Base-by-base conservation (phyloP, 2,329 filamentous ascomycete species). In the Polytolypa hystricis region DNA sequence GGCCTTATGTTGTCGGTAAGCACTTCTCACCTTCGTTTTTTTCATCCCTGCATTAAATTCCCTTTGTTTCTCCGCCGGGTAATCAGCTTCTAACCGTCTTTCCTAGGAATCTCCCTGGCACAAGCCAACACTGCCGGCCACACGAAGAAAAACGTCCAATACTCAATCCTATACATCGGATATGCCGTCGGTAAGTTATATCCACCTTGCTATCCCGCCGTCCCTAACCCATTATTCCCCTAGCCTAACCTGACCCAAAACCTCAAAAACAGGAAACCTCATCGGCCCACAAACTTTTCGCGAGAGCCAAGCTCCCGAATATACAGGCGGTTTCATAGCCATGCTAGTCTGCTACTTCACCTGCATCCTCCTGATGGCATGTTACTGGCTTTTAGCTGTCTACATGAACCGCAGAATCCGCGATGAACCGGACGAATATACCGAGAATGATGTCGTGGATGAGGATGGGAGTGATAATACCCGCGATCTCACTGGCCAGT, bases 211-310 rank as follows among this genome's bases (percentile, higher is more conserved):
- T n/a, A n/a, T n/a, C n/a, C n/a, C n/a, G n/a, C n/a, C n/a, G n/a
- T 26, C 12, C 9, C 8, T 15, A 27, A 14, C 6, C n/a, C 20
- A 25, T 35, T 23, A n/a, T n/a, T n/a, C n/a, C 19, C 20, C 7
- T 9, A 6, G 26, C 16, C 17, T 2, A 10, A 10, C n/a, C 11
- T 12, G 30, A 9, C 9, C 21, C 26, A 17, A 7, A 23, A 8
- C n/a, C 15, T 12, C 26, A 10, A 11, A 17, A 6, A 23, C 25
- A 46, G 49, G 59, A 3, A 64, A 64, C 39, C 43, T 65, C 2
- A 62, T 65, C 33, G 62, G 62, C 0, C 61, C 62, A 1, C 61
- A 64, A 43, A 62, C 59, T 0, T 65, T 65, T 41, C 51, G 55
- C 11, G 50, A 50, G 9, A 50, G 54, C 17, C 57, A 65, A 36